Conservation (phyloP, 1,139 yeast genomes). For the Taiozyma sp. region DNA sequence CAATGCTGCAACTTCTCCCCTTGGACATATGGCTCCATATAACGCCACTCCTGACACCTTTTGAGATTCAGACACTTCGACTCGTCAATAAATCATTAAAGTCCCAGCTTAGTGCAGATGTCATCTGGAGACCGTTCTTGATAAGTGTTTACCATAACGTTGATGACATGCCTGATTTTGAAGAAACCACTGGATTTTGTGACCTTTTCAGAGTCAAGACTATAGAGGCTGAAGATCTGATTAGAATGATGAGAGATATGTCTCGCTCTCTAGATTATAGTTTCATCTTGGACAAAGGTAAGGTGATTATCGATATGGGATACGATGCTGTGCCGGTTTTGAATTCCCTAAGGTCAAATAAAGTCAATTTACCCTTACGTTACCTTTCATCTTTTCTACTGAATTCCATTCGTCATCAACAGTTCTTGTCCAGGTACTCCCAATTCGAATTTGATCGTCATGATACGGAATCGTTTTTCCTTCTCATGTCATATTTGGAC, state of each 20-base stretch:
- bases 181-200: background rate
- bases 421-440: background rate
- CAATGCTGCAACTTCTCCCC: slow-evolving; percentile 8
- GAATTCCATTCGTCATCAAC: slow-evolving; percentile 1
- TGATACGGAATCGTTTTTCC: slow-evolving; percentile 4
- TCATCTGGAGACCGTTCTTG: slow-evolving; percentile 15
- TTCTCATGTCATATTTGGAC: slow-evolving; percentile 11
- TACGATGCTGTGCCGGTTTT: slow-evolving; percentile 1
- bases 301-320: background rate
- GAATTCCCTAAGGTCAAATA: background rate
- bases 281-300: background rate
- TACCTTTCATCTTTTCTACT: background rate
- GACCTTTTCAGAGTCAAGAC: slow-evolving; percentile 1
- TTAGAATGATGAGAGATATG: background rate
- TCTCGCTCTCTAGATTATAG: background rate
- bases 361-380: background rate
- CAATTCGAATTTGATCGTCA: background rate
- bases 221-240: background rate
- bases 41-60: background rate
- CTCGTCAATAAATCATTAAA: slow-evolving; percentile 4
- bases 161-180: slow-evolving; percentile 3
- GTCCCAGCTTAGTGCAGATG: slow-evolving; percentile 7
- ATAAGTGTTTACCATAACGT: slow-evolving; percentile 10
- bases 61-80: slow-evolving; percentile 14
- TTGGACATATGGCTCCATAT: slow-evolving; percentile 15